These are phyloP conservation scores for Fagopyrum tataricum DNA, from an alignment of 148 eudicot genomes.

Conservation along the genomic window DNA sequence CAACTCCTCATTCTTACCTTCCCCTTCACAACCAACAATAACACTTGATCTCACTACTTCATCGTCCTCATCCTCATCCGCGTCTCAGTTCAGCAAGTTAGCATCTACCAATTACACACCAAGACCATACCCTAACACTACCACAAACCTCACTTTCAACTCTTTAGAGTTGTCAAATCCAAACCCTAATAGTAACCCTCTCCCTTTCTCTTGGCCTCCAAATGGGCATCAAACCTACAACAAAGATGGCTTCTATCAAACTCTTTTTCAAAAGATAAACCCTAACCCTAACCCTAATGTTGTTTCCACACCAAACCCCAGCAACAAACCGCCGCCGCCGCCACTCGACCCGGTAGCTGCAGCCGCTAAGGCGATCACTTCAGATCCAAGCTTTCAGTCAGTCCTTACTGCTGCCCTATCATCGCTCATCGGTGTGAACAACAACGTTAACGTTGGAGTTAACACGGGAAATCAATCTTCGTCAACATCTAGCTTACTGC, in stretches of 20 bases:
- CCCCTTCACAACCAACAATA: conserved; percentile 59
- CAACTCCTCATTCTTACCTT: conserved; percentile 38
- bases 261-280: conserved; percentile 35
- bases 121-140: conserved; percentile 31
- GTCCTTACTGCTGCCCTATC: conserved; percentile 59
- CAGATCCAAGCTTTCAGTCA: conserved; percentile 77
- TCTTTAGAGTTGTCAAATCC: conserved; percentile 37
- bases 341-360: conserved; percentile 49
- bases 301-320: not conserved
- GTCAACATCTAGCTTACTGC: conserved; percentile 15
- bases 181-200: not conserved
- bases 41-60: conserved; percentile 72
- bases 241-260: conserved; percentile 33
- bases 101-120: conserved; percentile 24
- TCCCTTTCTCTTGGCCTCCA: conserved; percentile 40
- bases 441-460: conserved; percentile 16
- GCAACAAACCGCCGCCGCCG: conserved; percentile 22
- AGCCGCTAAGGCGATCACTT: conserved; percentile 80
- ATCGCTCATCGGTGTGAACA: conserved; percentile 40
- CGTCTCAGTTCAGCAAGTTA: conserved; percentile 28
- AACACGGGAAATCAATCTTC: conserved; percentile 32
- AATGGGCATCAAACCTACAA: conserved; percentile 26
- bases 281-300: conserved; percentile 6
- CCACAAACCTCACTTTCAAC: conserved; percentile 57
- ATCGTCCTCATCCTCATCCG: conserved; percentile 26